Base-by-base conservation (phyloP, 2,329 filamentous ascomycete species). In the Fusarium nanum region DNA sequence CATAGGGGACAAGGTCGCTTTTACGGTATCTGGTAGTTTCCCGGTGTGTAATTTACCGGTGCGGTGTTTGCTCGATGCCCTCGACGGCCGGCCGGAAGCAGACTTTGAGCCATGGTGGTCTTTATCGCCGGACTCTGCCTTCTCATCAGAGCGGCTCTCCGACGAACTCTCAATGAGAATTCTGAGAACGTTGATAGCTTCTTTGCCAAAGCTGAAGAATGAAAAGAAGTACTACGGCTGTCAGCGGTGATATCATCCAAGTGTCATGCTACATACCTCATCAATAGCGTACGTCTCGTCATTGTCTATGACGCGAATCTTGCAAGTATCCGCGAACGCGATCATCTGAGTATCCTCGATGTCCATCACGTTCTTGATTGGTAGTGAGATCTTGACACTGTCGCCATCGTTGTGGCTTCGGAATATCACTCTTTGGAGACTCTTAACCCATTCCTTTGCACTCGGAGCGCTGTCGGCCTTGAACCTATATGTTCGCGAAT, bases 381-480 rank as follows among this genome's bases (percentile, higher is more conserved):
- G 95, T 28, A 98, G 82, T 2, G 93, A 96, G 58, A 98, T 97
- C 83, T 98, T 98, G 78, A 99, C 93, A 76, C 94, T 97, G 77
- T 98, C 94, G 12, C 96, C 95, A 68, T 98, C 95, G 76, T 98
- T 98, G 81, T 97, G 94, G 13, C 94, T 95, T 53, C 94, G 88
- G 77, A 98, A 98, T 60, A 98, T 98, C 73, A 97, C 94, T 64
- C 96, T 92, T 77, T 98, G 95, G 27, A 99, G 84, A 56, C 92
- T 90, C 80, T 96, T 96, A 47, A 98, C 94, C 96, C 96, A 99
- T 83, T 98, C 96, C 78, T 93, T 96, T 13, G 96, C 96, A 77
- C 93, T 97, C 6, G 90, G 87, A 2, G 88, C 86, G 77, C 93
- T 98, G 78, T 99, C 96, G 40, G 95, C 96, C 75, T 89, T 90